phyloP scores from a whole-genome alignment of 768 basidiomycete genomes.

The Butyriboletus loyo region DNA sequence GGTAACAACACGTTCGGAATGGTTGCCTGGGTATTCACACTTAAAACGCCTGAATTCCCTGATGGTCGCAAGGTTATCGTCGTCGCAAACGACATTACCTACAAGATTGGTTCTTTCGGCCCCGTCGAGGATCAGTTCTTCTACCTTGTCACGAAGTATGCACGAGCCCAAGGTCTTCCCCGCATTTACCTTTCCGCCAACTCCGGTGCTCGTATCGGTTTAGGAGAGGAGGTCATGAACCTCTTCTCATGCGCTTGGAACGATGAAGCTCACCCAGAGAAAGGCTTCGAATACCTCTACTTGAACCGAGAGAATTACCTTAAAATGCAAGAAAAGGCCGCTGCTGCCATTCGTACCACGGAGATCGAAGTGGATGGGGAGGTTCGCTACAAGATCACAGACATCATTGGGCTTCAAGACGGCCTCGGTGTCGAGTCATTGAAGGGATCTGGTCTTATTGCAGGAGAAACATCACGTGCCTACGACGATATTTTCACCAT shows the following conservation, averaged over 20 bases:
- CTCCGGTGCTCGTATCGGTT: constrained; percentile 94
- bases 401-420: constrained; percentile 95
- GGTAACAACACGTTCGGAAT: constrained; percentile 96
- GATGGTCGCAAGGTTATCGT: constrained; percentile 83
- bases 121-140: constrained; percentile 96
- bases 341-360: constrained; percentile 70
- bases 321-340: constrained; percentile 84
- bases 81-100: constrained; percentile 98
- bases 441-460: constrained; percentile 95
- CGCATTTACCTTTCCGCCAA: constrained; percentile 98
- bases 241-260: constrained; percentile 94
- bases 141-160: constrained; percentile 90
- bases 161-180: constrained; percentile 82
- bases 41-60: constrained; percentile 90
- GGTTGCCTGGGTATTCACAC: constrained; percentile 96
- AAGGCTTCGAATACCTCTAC: constrained; percentile 95
- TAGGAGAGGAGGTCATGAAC: constrained; percentile 87
- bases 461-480: constrained; percentile 96
- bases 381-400: constrained; percentile 89
- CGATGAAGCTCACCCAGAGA: constrained; percentile 77
- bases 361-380: constrained; percentile 88
- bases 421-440: constrained; percentile 96
- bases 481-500: constrained; percentile 99
- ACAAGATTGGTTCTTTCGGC: constrained; percentile 97
- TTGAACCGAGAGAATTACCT: constrained; percentile 89